These are phyloP conservation scores for Ascoidea tarda DNA, from an alignment of 805 yeast species.

Conservation along the genomic window DNA sequence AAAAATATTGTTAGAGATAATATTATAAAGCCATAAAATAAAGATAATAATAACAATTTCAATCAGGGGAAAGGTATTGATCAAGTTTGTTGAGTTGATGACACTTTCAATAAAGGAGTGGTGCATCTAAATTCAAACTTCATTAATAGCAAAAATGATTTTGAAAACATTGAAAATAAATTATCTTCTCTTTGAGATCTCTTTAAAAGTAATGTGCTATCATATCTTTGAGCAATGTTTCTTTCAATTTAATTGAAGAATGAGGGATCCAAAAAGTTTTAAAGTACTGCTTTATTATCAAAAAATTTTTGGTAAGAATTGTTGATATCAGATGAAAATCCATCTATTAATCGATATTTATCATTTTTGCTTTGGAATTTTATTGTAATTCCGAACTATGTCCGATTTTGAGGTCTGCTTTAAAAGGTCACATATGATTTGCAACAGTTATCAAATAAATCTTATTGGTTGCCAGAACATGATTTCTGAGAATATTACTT, in stretches of 20 bases:
- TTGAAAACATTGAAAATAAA: slow-evolving; percentile 7
- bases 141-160: background rate
- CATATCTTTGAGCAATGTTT: slow-evolving; percentile 45
- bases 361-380: slow-evolving; percentile 36
- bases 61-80: too few species aligned
- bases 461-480: slow-evolving; percentile 17
- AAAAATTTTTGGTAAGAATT: slow-evolving; percentile 12
- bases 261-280: slow-evolving; percentile 15
- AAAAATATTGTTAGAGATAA: too few species aligned
- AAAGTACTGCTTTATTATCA: slow-evolving; percentile 17
- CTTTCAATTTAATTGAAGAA: slow-evolving; percentile 42
- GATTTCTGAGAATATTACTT: slow-evolving; percentile 24
- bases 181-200: slow-evolving; percentile 37
- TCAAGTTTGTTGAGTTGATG: too few species aligned
- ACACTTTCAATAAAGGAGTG: too few species aligned
- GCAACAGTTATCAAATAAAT: slow-evolving; percentile 19
- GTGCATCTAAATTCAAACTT: too few species aligned
- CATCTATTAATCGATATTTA: slow-evolving; percentile 25
- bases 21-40: too few species aligned
- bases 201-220: slow-evolving; percentile 39
- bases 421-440: too few species aligned
- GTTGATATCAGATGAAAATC: slow-evolving; percentile 8
- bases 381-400: slow-evolving; percentile 34
- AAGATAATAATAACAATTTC: too few species aligned
- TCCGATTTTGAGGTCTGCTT: slow-evolving; percentile 18